Base-by-base conservation (phyloP, 2,329 filamentous ascomycete species). In the Colletotrichum godetiae region DNA sequence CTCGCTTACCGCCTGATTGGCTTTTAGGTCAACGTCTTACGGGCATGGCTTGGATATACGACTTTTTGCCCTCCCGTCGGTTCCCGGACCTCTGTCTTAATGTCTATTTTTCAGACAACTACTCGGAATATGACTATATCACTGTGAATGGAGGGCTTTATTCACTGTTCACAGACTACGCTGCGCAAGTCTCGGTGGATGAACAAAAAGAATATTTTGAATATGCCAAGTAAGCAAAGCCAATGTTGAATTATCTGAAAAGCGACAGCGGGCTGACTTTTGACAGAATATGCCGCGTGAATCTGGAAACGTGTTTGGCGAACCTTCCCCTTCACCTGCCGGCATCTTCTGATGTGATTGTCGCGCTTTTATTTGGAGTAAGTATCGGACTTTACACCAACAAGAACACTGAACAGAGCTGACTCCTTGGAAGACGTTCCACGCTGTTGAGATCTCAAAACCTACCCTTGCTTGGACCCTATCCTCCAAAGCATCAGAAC, bases 21-120 rank as follows among this genome's bases (percentile, higher is more conserved):
- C 10, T n/a, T 24, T 1, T 13, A 72, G 69, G 65, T 31, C 69
- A 56, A 5, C 46, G 67, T 2, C 46, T 70, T 1, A 33, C 70
- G 4, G 67, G 70, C 3, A 75, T 77, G 7, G 74, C 77, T 4
- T 82, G 79, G 79, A 76, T 80, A 7, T 78, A 78, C 15, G 79
- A 81, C 35, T 81, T 81, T 27, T 61, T 81, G 4, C 76, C 80
- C 0, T 58, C 79, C 15, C 76, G 80, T 4, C 75, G 75, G 7
- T 82, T 82, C 67, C 78, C 80, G 1, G 80, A 81, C 12, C 76
- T 80, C 19, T 82, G 80, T 33, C 76, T 81, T 3, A 78, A 78
- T 29, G 78, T 82, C 4, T 82, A 82, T 60, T 82, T 81, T 55
- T 80, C 80, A 1, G 79, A 79, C 10, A 79, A 80, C 42, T 76